These are phyloP conservation scores for Trichothecium sympodiale DNA, from an alignment of 2,329 filamentous ascomycete species.

Conservation along the genomic window DNA sequence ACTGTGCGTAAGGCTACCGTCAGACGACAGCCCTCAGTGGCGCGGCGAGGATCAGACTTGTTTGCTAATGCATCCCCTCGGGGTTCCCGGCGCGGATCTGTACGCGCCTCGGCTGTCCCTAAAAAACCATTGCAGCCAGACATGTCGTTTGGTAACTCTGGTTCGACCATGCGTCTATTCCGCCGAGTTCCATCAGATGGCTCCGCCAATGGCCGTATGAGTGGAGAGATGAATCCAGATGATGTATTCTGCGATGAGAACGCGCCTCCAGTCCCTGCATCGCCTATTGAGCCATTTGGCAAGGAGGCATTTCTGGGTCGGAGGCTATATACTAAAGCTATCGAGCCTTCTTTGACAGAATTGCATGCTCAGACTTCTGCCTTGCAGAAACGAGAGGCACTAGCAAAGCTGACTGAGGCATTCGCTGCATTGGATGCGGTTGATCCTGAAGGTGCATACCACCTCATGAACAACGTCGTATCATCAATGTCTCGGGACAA, in stretches of 20 bases:
- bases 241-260: slow-evolving; percentile 52
- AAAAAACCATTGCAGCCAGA: slow-evolving; percentile 80
- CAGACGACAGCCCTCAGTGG: slow-evolving; percentile 33
- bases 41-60: slow-evolving; percentile 20
- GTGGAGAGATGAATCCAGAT: slow-evolving; percentile 23
- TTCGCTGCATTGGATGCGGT: slow-evolving; percentile 75
- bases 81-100: slow-evolving; percentile 22
- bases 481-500: slow-evolving; percentile 60
- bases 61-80: slow-evolving; percentile 30
- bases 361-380: slow-evolving; percentile 67
- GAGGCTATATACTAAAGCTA: slow-evolving; percentile 66
- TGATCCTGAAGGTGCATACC: slow-evolving; percentile 83
- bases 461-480: slow-evolving; percentile 69
- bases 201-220: slow-evolving; percentile 31
- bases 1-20: slow-evolving; percentile 53
- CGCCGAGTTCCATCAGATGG: slow-evolving; percentile 69
- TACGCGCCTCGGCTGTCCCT: slow-evolving; percentile 31
- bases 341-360: slow-evolving; percentile 78
- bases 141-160: slow-evolving; percentile 86
- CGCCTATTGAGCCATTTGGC: slow-evolving; percentile 45
- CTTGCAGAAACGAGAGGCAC: slow-evolving; percentile 64
- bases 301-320: slow-evolving; percentile 80
- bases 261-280: slow-evolving; percentile 37
- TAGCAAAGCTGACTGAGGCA: slow-evolving; percentile 74
- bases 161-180: slow-evolving; percentile 86